phyloP scores from a whole-genome alignment of 192 early-diverging fungal species.

The Coemansia sp. region DNA sequence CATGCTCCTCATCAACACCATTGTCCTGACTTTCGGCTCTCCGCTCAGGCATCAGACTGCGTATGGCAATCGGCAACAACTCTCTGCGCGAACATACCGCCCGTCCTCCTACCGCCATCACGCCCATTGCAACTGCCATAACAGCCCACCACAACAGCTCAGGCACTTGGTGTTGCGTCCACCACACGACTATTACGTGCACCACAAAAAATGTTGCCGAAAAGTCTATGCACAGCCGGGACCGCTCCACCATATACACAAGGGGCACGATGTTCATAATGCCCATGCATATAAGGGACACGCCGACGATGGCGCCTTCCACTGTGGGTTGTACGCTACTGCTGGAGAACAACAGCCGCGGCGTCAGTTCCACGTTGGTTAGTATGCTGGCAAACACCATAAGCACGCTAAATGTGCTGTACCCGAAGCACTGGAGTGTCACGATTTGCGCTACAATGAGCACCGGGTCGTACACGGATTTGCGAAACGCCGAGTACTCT shows the following conservation, averaged over 20 bases:
- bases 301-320: conserved; percentile 33
- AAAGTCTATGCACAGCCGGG: conserved; percentile 54
- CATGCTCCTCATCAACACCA: conserved; percentile 25
- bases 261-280: conserved; percentile 37
- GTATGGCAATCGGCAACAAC: conserved; percentile 50
- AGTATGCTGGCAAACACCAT: conserved; percentile 23
- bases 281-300: conserved; percentile 22
- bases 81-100: conserved; percentile 47
- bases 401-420: conserved; percentile 32
- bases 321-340: conserved; percentile 40
- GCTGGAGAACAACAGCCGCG: conserved; percentile 34
- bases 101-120: conserved; percentile 47
- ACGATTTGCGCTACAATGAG: conserved; percentile 53
- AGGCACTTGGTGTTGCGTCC: conserved; percentile 24
- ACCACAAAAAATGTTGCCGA: conserved; percentile 42
- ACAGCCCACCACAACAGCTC: conserved; percentile 29
- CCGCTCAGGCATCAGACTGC: conserved; percentile 38
- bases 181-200: conserved; percentile 43
- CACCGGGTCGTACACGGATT: conserved; percentile 46
- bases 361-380: conserved; percentile 20
- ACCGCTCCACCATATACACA: conserved; percentile 53
- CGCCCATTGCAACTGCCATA: conserved; percentile 5
- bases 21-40: conserved; percentile 13
- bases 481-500: conserved; percentile 21
- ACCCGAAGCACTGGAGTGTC: conserved; percentile 48